Percentiles rank a stretch among this genome's conserved stretches.
phyloP scores from a whole-genome alignment of 140 eudicot species.

The Ambrosia hybrid region DNA sequence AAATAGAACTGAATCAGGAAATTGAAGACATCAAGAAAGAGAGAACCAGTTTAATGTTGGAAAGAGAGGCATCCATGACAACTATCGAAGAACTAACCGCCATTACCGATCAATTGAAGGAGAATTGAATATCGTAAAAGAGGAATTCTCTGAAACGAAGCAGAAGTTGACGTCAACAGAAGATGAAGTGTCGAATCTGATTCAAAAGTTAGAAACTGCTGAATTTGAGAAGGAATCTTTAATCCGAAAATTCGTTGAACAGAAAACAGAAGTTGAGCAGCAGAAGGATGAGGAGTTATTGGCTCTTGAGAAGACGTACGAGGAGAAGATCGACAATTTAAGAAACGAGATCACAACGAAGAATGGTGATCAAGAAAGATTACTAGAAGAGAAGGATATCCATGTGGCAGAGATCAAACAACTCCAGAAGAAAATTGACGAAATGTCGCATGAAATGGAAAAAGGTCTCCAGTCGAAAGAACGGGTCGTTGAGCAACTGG shows the following conservation, averaged over 20 bases:
- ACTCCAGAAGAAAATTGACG: conserved; percentile 42
- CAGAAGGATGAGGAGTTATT: conserved; percentile 62
- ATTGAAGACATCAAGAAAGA: conserved; percentile 45
- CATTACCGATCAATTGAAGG: conserved; percentile 28
- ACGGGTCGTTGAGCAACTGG: conserved; percentile 42
- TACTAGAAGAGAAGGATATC: conserved; percentile 38
- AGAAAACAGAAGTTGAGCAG: conserved; percentile 50
- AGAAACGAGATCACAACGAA: conserved; percentile 41
- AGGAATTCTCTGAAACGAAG: conserved; percentile 20
- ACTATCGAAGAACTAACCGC: conserved; percentile 31
- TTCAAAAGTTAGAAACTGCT: conserved; percentile 25
- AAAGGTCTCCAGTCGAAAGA: conserved; percentile 44
- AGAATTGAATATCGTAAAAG: conserved; percentile 40
- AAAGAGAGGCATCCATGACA: conserved; percentile 44
- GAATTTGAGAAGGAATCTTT: conserved; percentile 51
- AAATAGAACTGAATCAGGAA: conserved; percentile 42
- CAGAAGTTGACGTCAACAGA: conserved; percentile 19
- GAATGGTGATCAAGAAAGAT: conserved; percentile 31
- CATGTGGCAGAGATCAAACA: conserved; percentile 25
- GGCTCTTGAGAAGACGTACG: conserved; percentile 48
- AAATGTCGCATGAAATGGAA: conserved; percentile 40
- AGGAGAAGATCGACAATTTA: conserved; percentile 34
- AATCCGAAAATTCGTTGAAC: conserved; percentile 41
- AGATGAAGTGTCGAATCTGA: conserved; percentile 42
- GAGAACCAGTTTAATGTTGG: conserved; percentile 33